Evolutionary conservation across 2,329 filamentous ascomycete species (phyloP).

Genomic region (Fusarium odoratissimum): DNA sequence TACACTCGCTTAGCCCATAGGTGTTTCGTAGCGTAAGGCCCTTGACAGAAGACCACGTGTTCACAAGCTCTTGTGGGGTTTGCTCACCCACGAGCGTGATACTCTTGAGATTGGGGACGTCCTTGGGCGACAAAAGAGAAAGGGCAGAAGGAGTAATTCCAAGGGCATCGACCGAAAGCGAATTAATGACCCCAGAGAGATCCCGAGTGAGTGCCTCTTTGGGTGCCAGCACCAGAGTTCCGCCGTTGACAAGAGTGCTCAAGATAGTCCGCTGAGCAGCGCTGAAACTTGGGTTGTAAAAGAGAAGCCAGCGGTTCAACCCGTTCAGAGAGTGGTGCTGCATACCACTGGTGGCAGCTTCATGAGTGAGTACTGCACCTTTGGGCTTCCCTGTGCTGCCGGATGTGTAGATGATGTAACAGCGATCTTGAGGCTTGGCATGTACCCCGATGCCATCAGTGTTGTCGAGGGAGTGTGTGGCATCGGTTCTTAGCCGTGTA

Average conservation of each 20-base stretch:
- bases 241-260: slow-evolving; percentile 25
- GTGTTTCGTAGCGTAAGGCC: slow-evolving; percentile 10
- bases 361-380: slow-evolving; percentile 31
- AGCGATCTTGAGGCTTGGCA: background rate
- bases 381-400: slow-evolving; percentile 41
- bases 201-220: slow-evolving; percentile 20
- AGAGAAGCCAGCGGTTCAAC: slow-evolving; percentile 23
- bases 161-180: slow-evolving; percentile 24
- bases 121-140: slow-evolving; percentile 3
- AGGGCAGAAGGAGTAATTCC: slow-evolving; percentile 38
- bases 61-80: slow-evolving; percentile 15
- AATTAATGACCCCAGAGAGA: slow-evolving; percentile 20
- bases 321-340: slow-evolving; percentile 19
- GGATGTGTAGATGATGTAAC: slow-evolving; percentile 43
- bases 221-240: slow-evolving; percentile 21
- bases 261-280: slow-evolving; percentile 38
- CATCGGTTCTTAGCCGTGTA: rapidly evolving
- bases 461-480: rapidly evolving
- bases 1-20: slow-evolving; percentile 39
- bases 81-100: slow-evolving; percentile 32
- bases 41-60: slow-evolving; percentile 6
- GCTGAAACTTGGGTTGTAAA: slow-evolving; percentile 40
- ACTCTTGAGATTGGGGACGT: slow-evolving; percentile 16
- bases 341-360: slow-evolving; percentile 20
- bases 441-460: background rate